A percentile compares a stretch with the other conserved stretches of the same genome.
Conservation (phyloP, 2,329 filamentous ascomycete genomes). For the Diaporthe sp. region DNA sequence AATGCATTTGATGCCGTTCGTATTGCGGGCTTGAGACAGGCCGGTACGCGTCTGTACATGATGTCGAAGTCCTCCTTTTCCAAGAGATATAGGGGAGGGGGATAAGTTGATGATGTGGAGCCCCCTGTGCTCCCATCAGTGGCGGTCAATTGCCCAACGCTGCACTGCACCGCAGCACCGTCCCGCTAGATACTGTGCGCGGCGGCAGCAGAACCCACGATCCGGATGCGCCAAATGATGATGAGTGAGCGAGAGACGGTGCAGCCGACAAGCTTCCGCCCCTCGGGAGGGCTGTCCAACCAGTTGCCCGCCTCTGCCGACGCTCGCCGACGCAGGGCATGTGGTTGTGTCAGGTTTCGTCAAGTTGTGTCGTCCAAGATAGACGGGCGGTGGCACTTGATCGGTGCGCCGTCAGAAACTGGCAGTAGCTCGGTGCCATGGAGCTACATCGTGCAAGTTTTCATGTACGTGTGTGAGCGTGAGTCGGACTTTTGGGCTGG, state of each 20-base stretch:
- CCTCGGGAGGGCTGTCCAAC: slow-evolving; percentile 17
- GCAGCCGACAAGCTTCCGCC: slow-evolving; percentile 29
- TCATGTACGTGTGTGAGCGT: background rate
- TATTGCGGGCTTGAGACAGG: background rate
- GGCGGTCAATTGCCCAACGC: slow-evolving; percentile 24
- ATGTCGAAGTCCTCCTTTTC: background rate
- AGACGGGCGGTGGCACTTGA: background rate
- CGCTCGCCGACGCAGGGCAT: slow-evolving; percentile 9
- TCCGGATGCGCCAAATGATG: background rate
- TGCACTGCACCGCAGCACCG: background rate
- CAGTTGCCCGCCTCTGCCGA: slow-evolving; percentile 10
- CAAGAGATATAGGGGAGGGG: background rate
- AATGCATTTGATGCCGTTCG: slow-evolving; percentile 1
- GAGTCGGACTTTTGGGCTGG: background rate
- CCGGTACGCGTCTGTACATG: slow-evolving; percentile 24
- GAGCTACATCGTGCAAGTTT: background rate
- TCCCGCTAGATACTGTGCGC: background rate
- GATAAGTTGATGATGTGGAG: background rate
- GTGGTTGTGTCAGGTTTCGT: background rate
- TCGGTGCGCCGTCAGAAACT: background rate
- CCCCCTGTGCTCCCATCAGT: slow-evolving; percentile 8
- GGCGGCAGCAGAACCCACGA: background rate
- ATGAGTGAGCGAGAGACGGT: slow-evolving; percentile 9
- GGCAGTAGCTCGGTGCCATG: background rate
- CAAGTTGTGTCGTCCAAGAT: background rate